Evolutionary conservation across 106 monocot species (phyloP).

Genomic region (Dioscorea dumetorum): DNA sequence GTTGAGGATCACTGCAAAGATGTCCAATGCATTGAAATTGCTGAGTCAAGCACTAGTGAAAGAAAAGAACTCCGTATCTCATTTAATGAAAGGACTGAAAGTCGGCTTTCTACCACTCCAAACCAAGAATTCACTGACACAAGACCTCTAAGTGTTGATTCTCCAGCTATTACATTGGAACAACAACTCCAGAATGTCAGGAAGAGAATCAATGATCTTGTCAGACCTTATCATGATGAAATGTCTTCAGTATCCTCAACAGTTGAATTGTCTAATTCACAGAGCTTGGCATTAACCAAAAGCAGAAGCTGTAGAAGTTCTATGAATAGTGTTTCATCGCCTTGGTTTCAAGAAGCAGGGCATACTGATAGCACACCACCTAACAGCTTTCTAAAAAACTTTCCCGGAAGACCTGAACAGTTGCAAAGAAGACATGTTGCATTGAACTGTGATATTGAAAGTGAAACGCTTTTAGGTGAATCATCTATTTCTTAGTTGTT

Average conservation of each 20-base stretch:
- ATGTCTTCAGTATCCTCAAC: constrained; percentile 21
- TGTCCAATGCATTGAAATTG: constrained; percentile 78
- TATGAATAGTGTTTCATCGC: constrained; percentile 21
- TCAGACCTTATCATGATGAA: constrained; percentile 19
- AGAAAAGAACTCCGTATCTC: constrained; percentile 14
- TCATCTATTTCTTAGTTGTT: too few relatives aligned
- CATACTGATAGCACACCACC: constrained; percentile 57
- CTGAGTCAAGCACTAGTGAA: constrained; percentile 22
- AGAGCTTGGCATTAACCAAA: constrained; percentile 27
- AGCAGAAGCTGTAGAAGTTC: constrained; percentile 72
- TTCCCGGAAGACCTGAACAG: constrained; percentile 40
- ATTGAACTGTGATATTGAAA: constrained; percentile 36
- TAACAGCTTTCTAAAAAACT: constrained; percentile 41
- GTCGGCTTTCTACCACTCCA: background rate
- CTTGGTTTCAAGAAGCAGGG: constrained; percentile 35
- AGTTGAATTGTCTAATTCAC: constrained; percentile 21
- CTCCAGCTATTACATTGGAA: constrained; percentile 52
- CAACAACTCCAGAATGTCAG: constrained; percentile 59
- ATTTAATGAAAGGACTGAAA: constrained; percentile 19
- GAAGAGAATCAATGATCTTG: constrained; percentile 26
- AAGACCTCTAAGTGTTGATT: constrained; percentile 10
- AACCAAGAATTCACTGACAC: constrained; percentile 1
- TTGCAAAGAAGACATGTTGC: constrained; percentile 27
- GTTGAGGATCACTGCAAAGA: constrained; percentile 76
- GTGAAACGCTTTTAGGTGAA: constrained; percentile 22